Base-by-base conservation (phyloP, 306 rosid species). In the Leucaena leucocephala region DNA sequence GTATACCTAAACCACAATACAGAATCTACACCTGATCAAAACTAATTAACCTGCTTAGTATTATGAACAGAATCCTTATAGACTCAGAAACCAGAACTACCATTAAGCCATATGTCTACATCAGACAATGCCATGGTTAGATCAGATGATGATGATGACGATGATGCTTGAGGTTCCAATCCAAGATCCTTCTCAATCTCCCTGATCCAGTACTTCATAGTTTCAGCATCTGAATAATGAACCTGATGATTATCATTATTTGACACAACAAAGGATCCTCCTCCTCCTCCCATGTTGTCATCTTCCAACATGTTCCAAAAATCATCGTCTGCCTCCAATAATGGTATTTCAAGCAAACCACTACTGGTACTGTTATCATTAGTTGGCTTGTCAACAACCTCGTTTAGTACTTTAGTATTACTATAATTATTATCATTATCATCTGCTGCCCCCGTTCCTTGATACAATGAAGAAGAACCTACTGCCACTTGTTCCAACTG, bases 301-400 rank as follows among this genome's bases (percentile, higher is more conserved):
- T 35, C 44, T 36, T 88, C 97, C 13, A 94, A 65, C 78, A 87
- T 55, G 80, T 84, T 73, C 98, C 98, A 95, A 80, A 95, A 88
- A 12, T 86, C 93, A 68, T 36, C n/a, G 74, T 90, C 96, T 27
- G 81, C 44, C 71, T 85, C 93, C 65, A 86, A 84, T 27, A 27
- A 27, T 16, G 92, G 91, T 63, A 85, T 68, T 35, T 80, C 84
- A 55, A 75, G 8, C n/a, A 79, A 46, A 22, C 38, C 21, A 34
- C 10, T 0, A 27, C 27, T 27, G 27, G 27, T 27, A 27, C 27
- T 27, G 27, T 27, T 27, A 27, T 27, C 8, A 13, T 34, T 36
- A 68, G 76, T 9, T 83, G 87, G 86, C 44, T 78, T 81, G 52
- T 87, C 67, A 35, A 63, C 78, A 48, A 85, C 81, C 74, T 85